These are phyloP conservation scores for Boletus reticuloceps DNA, from an alignment of 768 basidiomycete genomes.

Conservation along the genomic window DNA sequence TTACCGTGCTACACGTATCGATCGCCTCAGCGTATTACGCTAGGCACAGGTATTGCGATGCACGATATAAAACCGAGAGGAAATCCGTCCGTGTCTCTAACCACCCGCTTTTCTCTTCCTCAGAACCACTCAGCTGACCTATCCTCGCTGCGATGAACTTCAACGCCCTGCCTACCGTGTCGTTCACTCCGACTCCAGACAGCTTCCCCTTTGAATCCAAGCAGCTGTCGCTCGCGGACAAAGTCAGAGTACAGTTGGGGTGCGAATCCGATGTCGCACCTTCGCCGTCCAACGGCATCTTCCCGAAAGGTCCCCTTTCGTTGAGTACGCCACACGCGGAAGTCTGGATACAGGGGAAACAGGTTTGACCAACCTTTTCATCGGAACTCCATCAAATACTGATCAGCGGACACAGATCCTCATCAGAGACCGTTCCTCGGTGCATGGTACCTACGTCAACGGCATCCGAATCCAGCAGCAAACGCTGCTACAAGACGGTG, in stretches of 20 bases:
- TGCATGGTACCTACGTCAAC: conserved; percentile 50
- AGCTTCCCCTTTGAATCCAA: conserved; percentile 41
- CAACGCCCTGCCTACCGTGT: conserved; percentile 30
- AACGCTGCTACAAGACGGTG: conserved; percentile 39
- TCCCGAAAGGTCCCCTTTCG: conserved; percentile 38
- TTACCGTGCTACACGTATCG: conserved; percentile 9
- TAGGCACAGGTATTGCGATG: conserved; percentile 4
- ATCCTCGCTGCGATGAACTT: conserved; percentile 19
- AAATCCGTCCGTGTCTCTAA: not conserved
- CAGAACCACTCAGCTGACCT: not conserved
- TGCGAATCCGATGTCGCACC: conserved; percentile 27
- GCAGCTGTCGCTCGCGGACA: conserved; percentile 31
- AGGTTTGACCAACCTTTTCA: conserved; percentile 29
- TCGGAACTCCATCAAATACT: conserved; percentile 3
- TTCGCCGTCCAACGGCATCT: conserved; percentile 40
- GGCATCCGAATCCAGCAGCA: conserved; percentile 38
- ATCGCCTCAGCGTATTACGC: not conserved
- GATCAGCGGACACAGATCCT: conserved; percentile 34
- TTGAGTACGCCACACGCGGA: conserved; percentile 45
- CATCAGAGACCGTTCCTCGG: conserved; percentile 45
- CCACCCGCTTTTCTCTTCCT: not conserved
- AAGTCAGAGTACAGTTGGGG: conserved; percentile 33
- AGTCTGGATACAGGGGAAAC: conserved; percentile 43
- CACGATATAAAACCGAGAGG: conserved; percentile 20
- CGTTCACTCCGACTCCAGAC: conserved; percentile 31